These are phyloP conservation scores for Cystobasidium tubakii DNA, from an alignment of 768 basidiomycete species.

Conservation along the genomic window DNA sequence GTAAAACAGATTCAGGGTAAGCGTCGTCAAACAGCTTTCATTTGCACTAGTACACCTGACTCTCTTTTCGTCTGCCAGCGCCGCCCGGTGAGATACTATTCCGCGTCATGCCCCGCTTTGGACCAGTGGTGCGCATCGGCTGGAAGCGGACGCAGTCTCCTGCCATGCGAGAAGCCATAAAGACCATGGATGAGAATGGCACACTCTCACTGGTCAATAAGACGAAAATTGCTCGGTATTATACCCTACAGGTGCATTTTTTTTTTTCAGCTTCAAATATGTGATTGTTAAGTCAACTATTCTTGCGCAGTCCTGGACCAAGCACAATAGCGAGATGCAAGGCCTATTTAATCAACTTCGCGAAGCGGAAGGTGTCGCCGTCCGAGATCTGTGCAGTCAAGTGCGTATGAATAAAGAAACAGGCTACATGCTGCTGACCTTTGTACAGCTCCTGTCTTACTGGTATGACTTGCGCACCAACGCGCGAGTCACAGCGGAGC, in stretches of 20 bases:
- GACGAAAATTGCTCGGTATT: conserved; percentile 1
- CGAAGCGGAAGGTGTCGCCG: conserved; percentile 22
- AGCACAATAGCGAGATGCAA: conserved; percentile 35
- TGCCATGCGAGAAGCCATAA: conserved; percentile 9
- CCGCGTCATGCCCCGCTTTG: conserved; percentile 26
- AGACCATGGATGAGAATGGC: conserved; percentile 20
- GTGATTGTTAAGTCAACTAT: background rate
- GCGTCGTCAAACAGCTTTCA: background rate
- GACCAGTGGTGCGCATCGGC: conserved; percentile 11
- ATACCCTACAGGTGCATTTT: background rate
- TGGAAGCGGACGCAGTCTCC: conserved; percentile 8
- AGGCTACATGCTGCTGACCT: background rate
- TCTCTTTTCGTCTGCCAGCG: background rate
- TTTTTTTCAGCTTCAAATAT: background rate
- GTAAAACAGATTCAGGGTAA: conserved; percentile 16
- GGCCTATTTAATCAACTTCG: conserved; percentile 25
- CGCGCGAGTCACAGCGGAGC: conserved; percentile 24
- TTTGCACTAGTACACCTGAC: background rate
- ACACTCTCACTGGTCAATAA: conserved; percentile 1
- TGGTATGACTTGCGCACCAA: conserved; percentile 21
- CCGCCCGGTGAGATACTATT: background rate
- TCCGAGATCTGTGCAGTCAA: conserved; percentile 27
- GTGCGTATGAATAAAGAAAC: background rate
- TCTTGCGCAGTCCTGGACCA: conserved; percentile 9
- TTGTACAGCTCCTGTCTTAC: background rate